Evolutionary conservation across 208 protist genomes (phyloP), one percentile per base, ranked within the genome.

Genomic region (Wallacemonas rigidus): DNA sequence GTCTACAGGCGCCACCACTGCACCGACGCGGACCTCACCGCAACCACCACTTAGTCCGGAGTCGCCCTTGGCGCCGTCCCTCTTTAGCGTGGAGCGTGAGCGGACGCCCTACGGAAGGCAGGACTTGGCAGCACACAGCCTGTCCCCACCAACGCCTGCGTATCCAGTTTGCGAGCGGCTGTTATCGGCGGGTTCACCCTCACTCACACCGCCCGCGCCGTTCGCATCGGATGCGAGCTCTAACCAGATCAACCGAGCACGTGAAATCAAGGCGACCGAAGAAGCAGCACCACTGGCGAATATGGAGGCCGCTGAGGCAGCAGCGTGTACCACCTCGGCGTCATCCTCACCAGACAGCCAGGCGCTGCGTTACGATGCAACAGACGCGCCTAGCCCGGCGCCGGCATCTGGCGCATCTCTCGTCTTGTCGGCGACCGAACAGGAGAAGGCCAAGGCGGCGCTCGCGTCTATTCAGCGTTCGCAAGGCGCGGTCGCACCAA

Each of bases 351-450:
- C n/a, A n/a, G 41, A 44, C 43, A 50, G 41, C 26, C 41, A 65
- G 26, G 60, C 44, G 60, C 43, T 65, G 60, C 41, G 44, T n/a
- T 65, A 65, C 60, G 60, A 65, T 39, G 60, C 50, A 7, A 12
- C 47, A 1, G 54, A 7, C 54, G 17, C 7, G 54, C 26, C 26
- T 26, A 26, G 26, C 26, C 26, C 26, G 26, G 26, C 26, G 26
- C 26, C 26, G 26, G 26, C 26, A 26, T 26, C 26, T 26, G 26
- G 26, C 26, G 26, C 26, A 26, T 26, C 26, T 26, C 26, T 26
- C 26, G 26, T 26, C 26, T 26, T 26, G 26, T 26, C 26, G 26
- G 26, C 26, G 26, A 26, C 43, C n/a, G 60, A 65, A 8, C 11
- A n/a, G 60, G 41, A 45, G 15, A 44, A 26, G 41, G 60, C 60